Base-by-base conservation (phyloP, 2,329 filamentous ascomycete genomes). In the Neoascochyta sp. region DNA sequence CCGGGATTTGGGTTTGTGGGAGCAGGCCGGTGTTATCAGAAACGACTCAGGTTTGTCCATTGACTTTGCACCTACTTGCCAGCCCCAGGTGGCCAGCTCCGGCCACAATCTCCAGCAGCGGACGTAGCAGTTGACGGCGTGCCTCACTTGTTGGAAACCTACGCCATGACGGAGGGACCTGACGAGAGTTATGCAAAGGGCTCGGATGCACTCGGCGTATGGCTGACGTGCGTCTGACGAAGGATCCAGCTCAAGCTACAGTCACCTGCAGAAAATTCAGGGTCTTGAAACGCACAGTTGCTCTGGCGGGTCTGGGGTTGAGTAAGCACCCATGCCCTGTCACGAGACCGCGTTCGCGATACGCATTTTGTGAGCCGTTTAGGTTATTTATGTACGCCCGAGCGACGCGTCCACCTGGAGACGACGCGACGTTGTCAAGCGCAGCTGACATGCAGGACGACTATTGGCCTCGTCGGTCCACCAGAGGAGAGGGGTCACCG, bases 401-500 rank as follows among this genome's bases (percentile, higher is more conserved):
- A 27, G 33, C 32, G 43, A 41, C 57, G 54, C 57, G 60, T 62
- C 51, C 38, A 45, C 57, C 50, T 32, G 47, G 49, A 47, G 49
- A 51, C 49, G 32, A 44, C 50, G 51, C 47, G 52, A 55, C 36
- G 39, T 28, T 43, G 22, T 37, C 49, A 59, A 53, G 54, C 54
- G 52, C 50, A 43, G 38, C 45, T n/a, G n/a, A n/a, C n/a, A n/a
- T n/a, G n/a, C n/a, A n/a, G n/a, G n/a, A n/a, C n/a, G n/a, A n/a
- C 50, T 47, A 43, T 43, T 45, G 45, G 54, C 43, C 46, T 45
- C 46, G 54, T 42, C 43, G 52, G 39, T 36, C 39, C 50, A 49
- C 49, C n/a, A n/a, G n/a, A 42, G 43, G 50, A 40, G 56, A 61
- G 53, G 60, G 55, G 54, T 52, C 45, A 47, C 48, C 37, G 45